Conservation (phyloP, 345 rosid genomes). For the Dovyalis caffra region DNA sequence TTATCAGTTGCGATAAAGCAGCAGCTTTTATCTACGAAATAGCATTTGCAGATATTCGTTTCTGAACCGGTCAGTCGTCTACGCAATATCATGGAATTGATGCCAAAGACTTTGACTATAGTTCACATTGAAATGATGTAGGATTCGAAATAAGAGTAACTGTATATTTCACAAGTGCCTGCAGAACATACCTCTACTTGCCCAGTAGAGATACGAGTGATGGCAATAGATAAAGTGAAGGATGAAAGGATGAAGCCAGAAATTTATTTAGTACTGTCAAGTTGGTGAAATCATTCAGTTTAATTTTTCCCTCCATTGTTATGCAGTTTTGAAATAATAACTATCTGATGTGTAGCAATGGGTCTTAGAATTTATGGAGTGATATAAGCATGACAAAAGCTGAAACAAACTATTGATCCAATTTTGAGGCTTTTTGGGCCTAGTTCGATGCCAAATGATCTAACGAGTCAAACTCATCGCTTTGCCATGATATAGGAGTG, state of each 20-base stretch:
- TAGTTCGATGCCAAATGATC: too few species aligned
- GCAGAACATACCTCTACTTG: background rate
- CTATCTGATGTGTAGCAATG: too few species aligned
- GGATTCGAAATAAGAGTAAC: background rate
- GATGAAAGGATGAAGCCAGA: background rate
- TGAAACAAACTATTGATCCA: too few species aligned
- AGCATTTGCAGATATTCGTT: background rate
- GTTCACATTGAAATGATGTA: background rate
- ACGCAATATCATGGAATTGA: background rate
- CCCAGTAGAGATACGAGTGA: background rate
- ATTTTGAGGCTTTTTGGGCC: too few species aligned
- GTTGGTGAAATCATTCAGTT: background rate
- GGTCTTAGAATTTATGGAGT: too few species aligned
- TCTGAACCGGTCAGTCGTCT: background rate
- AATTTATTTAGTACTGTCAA: background rate
- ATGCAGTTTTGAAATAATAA: background rate
- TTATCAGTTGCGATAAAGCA: background rate
- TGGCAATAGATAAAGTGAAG: too few species aligned
- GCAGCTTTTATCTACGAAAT: background rate
- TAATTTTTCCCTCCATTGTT: background rate
- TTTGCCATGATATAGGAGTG: too few species aligned
- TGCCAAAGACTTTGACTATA: background rate
- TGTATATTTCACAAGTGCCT: background rate
- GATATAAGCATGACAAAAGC: too few species aligned
- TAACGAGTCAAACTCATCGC: too few species aligned